Base-by-base conservation (phyloP, 2,329 filamentous ascomycete genomes). In the Myotisia sp. region DNA sequence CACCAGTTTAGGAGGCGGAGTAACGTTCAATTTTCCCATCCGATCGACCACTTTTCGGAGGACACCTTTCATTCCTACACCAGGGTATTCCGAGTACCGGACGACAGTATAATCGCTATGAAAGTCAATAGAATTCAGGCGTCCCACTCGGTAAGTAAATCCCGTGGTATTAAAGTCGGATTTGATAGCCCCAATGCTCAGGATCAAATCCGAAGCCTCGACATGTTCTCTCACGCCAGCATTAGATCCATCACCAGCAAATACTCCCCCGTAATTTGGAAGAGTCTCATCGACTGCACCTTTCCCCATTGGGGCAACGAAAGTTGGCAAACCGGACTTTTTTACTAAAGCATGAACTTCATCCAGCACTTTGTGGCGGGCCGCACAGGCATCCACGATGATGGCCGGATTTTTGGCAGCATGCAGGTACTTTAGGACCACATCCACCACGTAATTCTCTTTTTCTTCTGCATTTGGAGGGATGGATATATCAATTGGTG, bases 301-400 rank as follows among this genome's bases (percentile, higher is more conserved):
- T 60, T 90, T 92, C 26, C 83, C 83, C 78, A 90, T 90, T 8
- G 83, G 81, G 0, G 81, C 80, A 12, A 84, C 79, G 46, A 87
- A 87, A 0, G 80, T 76, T 4, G 84, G 83, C 4, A 92, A 63
- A 5, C 71, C 64, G 0, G 80, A 80, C 59, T 77, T 81, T 36
- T 74, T 63, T 30, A 90, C 62, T 4, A 92, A 62, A 5, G 71
- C 70, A 45, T 82, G 71, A 17, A 82, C 73, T 53, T 87, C 80
- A 1, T 71, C 54, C 1, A 84, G 55, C 13, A 81, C 77, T 30
- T 75, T 67, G 49, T 86, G 79, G 18, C 82, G 73, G 41, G 84
- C 73, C 12, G 80, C 79, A 49, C 82, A 86, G 22, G 79, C 80
- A 55, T 92, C 84, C 3, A 90, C 74, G 2, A 92, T 64, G 28